A percentile compares a stretch with the other conserved stretches of the same genome.
These are phyloP conservation scores for Globisporangium rhizosaccharum DNA, from an alignment of 352 stramenopile genomes.

Conservation along the genomic window DNA sequence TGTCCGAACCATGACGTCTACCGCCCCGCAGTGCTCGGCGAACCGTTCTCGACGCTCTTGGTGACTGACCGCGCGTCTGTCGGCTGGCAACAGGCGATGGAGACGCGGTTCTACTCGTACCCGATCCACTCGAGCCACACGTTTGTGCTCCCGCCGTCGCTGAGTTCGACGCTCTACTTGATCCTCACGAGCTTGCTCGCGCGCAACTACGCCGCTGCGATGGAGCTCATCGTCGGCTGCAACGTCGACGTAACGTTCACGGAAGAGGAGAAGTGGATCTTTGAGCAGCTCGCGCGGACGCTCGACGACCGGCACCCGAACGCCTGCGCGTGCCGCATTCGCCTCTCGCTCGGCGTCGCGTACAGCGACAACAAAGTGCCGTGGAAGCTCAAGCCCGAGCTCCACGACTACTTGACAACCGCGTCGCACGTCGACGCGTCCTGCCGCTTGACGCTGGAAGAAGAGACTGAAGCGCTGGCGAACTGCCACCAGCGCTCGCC, in stretches of 20 bases:
- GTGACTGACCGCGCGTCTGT: constrained; percentile 72
- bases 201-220: constrained; percentile 92
- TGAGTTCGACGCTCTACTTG: constrained; percentile 97
- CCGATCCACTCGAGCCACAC: constrained; percentile 95
- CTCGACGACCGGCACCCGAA: constrained; percentile 94
- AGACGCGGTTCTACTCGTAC: constrained; percentile 96
- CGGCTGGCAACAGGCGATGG: constrained; percentile 86
- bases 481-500: constrained; percentile 63
- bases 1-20: constrained; percentile 83
- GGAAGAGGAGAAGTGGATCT: constrained; percentile 96
- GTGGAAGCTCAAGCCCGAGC: constrained; percentile 71
- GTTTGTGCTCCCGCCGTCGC: constrained; percentile 93
- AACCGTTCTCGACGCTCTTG: constrained; percentile 79
- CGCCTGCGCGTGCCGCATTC: constrained; percentile 93
- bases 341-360: constrained; percentile 74
- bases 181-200: constrained; percentile 96
- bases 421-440: constrained; percentile 89
- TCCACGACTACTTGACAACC: constrained; percentile 88
- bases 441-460: constrained; percentile 91
- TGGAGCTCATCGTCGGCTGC: constrained; percentile 94
- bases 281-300: constrained; percentile 93
- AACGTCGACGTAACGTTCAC: constrained; percentile 95
- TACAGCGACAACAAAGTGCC: constrained; percentile 92
- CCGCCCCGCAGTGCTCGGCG: constrained; percentile 58
- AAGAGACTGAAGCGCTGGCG: constrained; percentile 91